Conservation (phyloP, 345 rosid genomes). For the Moricandia arvensis region DNA sequence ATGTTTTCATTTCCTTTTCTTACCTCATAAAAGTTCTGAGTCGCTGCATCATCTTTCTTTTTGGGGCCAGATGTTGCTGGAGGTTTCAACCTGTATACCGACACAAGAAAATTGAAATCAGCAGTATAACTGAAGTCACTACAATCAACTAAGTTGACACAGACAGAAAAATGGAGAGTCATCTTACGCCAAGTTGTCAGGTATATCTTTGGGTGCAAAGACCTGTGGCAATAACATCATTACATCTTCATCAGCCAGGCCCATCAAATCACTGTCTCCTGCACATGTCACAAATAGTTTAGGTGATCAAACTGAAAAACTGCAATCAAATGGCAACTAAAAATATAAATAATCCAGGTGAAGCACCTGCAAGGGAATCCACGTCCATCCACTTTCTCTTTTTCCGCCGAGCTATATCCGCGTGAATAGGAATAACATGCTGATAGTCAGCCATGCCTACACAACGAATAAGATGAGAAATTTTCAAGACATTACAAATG, state of each 20-base stretch:
- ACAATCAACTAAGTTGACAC: neutral
- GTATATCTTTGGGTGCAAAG: conserved; percentile 79
- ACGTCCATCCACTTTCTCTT: conserved; percentile 67
- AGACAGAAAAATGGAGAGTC: conserved; percentile 15
- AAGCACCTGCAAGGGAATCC: conserved; percentile 55
- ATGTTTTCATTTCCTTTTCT: neutral
- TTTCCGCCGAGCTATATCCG: conserved; percentile 63
- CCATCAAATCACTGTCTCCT: conserved; percentile 63
- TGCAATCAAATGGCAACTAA: neutral
- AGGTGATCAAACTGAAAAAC: neutral
- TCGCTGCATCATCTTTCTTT: conserved; percentile 57
- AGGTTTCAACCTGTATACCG: conserved; percentile 66
- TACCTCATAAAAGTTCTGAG: conserved; percentile 60
- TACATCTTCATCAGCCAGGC: conserved; percentile 71
- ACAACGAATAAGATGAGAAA: neutral
- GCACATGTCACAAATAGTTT: conserved; percentile 1
- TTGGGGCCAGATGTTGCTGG: conserved; percentile 50
- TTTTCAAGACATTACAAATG: neutral
- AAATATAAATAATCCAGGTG: neutral
- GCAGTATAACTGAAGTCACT: neutral
- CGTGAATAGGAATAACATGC: conserved; percentile 91
- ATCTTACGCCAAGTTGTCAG: conserved; percentile 75
- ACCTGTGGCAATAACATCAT: conserved; percentile 81
- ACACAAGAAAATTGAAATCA: conserved; percentile 2
- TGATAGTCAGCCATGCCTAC: conserved; percentile 96